Conservation (phyloP, 352 stramenopile species). For the Globisporangium uncinulatum region DNA sequence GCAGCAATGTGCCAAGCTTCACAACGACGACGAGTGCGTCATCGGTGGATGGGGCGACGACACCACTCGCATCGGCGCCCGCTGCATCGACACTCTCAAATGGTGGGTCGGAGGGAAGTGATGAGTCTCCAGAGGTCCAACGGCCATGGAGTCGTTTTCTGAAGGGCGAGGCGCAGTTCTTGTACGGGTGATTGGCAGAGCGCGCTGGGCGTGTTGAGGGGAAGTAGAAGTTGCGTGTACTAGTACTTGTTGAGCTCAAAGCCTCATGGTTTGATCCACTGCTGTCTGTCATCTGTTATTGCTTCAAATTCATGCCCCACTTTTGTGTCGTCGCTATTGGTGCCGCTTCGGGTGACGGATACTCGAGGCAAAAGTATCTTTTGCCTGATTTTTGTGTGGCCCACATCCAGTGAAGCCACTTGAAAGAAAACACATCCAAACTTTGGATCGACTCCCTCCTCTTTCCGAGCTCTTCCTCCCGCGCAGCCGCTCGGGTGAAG, state of each 20-base stretch:
- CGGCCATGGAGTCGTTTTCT: constrained; percentile 26
- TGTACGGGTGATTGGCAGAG: constrained; percentile 31
- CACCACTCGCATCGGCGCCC: neutral
- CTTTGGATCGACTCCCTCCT: neutral
- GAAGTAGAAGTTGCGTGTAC: neutral
- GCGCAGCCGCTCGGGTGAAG: too few species aligned
- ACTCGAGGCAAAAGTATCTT: neutral
- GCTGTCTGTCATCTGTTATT: too few species aligned
- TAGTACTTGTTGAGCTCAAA: too few species aligned
- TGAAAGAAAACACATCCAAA: constrained; percentile 1
- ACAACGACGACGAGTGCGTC: constrained; percentile 11
- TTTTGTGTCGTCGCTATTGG: too few species aligned
- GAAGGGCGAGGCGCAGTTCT: constrained; percentile 37
- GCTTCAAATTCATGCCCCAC: too few species aligned
- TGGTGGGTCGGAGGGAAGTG: constrained; percentile 12
- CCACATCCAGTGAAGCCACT: neutral
- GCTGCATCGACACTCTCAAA: constrained; percentile 13
- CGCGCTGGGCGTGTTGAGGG: neutral
- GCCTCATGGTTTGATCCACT: too few species aligned
- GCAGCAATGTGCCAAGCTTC: constrained; percentile 20
- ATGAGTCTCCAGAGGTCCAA: constrained; percentile 8
- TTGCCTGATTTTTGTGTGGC: neutral
- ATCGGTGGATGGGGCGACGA: neutral
- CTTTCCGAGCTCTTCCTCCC: too few species aligned
- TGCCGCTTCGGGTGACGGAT: too few species aligned